Evolutionary conservation across 2,329 filamentous ascomycete genomes (phyloP), one percentile per base, ranked within the genome.

Genomic region (Colletotrichum magnum): DNA sequence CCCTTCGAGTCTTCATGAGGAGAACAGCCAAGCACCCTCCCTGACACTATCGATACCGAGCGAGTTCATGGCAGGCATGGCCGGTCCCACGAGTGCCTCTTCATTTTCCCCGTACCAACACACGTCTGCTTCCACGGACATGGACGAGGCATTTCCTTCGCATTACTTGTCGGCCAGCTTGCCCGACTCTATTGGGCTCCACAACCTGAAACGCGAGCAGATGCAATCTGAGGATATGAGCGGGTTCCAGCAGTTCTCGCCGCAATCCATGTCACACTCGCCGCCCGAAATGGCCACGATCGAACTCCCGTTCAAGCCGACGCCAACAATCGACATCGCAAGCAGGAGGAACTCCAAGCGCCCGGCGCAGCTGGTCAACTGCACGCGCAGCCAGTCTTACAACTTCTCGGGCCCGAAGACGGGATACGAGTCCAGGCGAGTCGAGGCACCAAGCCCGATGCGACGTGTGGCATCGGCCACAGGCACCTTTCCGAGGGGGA

Each of bases 401-500:
- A 77, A 77, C 45, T 65, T 77, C 21, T 60, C 72, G 3, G 77
- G 74, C 28, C 83, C 85, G 7, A 86, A 84, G 76, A 85, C 85
- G 0, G 84, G 81, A 2, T 72, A 85, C 5, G 87, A 89, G 61
- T 74, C 80, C 18, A 82, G 83, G 72, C 79, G 85, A 39, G 72
- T 78, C 18, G 86, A 88, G 26, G 77, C 81, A 18, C 78, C 82
- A 2, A 82, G 82, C 68, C 83, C 85, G 2, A 87, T 89, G 78
- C 83, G 86, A 26, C 84, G 87, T 50, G 87, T 88, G 51, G 83
- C 84, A 15, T 89, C 87, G 2, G 82, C 85, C 9, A 84, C 82
- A 4, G 84, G 86, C 6, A 77, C 73, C 57, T 75, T 82, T 53
- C 71, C 78, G 43, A 80, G 79, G 13, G 78, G 84, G 21, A 81